Evolutionary conservation across 306 rosid genomes (phyloP), one percentile per base, ranked within the genome.

Genomic region (Glycine tomentella): DNA sequence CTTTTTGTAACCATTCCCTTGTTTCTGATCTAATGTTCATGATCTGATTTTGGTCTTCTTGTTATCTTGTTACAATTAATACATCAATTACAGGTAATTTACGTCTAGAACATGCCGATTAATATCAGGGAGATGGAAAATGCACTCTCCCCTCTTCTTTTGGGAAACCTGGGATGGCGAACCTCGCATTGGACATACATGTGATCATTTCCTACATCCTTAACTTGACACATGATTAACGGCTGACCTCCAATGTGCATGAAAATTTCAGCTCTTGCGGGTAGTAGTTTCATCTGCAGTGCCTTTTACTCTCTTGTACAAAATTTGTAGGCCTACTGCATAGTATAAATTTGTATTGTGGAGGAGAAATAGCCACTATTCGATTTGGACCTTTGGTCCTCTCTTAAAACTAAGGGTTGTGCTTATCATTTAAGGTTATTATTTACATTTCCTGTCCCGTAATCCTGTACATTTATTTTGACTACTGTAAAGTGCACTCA

Each of bases 281-380:
- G 88, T 76, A 83, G 88, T 78, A 34, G 20, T 40, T 81, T 87
- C 81, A 57, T 76, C 80, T 72, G 87, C 88, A 33, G 57, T 78
- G 73, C 78, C 49, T 31, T 59, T 76, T 70, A 38, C 72, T 73
- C 81, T 72, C 75, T 38, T 82, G 92, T 85, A 87, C 81, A 81
- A 81, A 83, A 78, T 86, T 75, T 72, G 85, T 75, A 81, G 81
- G 81, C 86, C 63, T 89, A 86, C 72, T 89, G 95, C 89, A 93
- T 86, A 93, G 97, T 83, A 67, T 84, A 82, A 42, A 78, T 77
- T 68, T 83, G 88, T 83, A 82, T 81, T 82, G 82, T 86, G 79
- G 87, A 84, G 75, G 77, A 79, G 82, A 65, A 87, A 78, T 76
- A 79, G 76, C 49, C 62, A 79, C 73, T 63, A 57, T 89, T 84